Conservation (phyloP, 176 grass and related monocot species). For the Oryza nivara region DNA sequence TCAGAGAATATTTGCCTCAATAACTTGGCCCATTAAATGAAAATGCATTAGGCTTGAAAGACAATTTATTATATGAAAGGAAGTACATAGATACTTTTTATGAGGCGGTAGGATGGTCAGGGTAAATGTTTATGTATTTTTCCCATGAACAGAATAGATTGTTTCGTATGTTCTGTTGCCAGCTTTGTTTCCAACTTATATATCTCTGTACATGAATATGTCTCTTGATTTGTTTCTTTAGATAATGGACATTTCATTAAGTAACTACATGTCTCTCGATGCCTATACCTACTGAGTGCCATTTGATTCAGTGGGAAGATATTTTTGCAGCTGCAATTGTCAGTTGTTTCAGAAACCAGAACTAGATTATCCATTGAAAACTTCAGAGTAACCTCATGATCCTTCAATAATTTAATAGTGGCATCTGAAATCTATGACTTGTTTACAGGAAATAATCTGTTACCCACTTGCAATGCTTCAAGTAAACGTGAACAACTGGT, state of each 20-base stretch:
- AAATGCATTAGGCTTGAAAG: background rate
- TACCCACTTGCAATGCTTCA: background rate
- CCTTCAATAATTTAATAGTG: background rate
- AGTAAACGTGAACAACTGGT: background rate
- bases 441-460: background rate
- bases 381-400: background rate
- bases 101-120: background rate
- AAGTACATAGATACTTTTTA: no score
- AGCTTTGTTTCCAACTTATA: background rate
- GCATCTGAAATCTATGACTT: background rate
- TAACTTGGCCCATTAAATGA: background rate
- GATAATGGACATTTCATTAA: no score
- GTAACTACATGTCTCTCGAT: no score
- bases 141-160: background rate
- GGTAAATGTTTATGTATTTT: background rate
- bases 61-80: background rate
- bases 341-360: background rate
- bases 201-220: no score
- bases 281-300: background rate
- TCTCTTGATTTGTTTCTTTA: no score
- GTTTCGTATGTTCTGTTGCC: conserved; percentile 1
- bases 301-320: background rate
- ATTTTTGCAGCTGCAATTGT: background rate
- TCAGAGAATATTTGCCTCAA: conserved; percentile 26
- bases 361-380: background rate